phyloP scores from a whole-genome alignment of 768 basidiomycete species.

The Kondoa subrosea region DNA sequence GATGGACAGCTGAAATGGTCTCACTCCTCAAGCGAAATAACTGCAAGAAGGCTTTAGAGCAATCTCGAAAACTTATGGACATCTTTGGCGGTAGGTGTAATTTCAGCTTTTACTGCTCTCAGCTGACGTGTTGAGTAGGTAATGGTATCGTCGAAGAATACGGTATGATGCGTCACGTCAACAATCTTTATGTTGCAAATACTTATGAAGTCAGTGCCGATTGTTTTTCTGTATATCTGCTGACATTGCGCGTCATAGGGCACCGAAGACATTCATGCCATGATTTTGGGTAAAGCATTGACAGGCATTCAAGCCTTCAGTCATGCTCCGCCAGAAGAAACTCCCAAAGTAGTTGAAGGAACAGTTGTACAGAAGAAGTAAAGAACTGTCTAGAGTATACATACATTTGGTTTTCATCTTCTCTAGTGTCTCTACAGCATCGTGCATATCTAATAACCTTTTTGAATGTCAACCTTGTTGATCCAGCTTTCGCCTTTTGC shows the following conservation, averaged over 20 bases:
- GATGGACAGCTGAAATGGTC: slow-evolving; percentile 57
- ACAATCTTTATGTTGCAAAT: slow-evolving; percentile 61
- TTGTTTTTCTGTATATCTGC: slow-evolving; percentile 1
- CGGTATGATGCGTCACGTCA: slow-evolving; percentile 83
- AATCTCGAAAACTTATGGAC: slow-evolving; percentile 64
- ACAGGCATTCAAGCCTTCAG: slow-evolving; percentile 71
- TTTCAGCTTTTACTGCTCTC: too few relatives aligned
- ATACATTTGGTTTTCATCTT: too few relatives aligned
- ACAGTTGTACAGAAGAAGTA: too few relatives aligned
- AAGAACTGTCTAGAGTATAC: too few relatives aligned
- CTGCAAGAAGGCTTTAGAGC: slow-evolving; percentile 76
- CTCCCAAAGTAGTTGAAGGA: too few relatives aligned
- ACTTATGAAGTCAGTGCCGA: slow-evolving; percentile 31
- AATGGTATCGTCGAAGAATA: slow-evolving; percentile 88
- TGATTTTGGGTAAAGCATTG: slow-evolving; percentile 70
- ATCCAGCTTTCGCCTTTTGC: background rate
- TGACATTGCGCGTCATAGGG: slow-evolving; percentile 8
- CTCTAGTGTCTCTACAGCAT: background rate
- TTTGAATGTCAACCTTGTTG: background rate
- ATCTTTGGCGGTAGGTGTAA: slow-evolving; percentile 90
- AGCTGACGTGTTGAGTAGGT: too few relatives aligned
- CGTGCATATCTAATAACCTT: background rate
- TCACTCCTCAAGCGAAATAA: slow-evolving; percentile 91
- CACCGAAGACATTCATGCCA: slow-evolving; percentile 53
- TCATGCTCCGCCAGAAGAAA: too few relatives aligned